Base-by-base conservation (phyloP, 1,139 yeast genomes). In the Blastobotrys serpentis region DNA sequence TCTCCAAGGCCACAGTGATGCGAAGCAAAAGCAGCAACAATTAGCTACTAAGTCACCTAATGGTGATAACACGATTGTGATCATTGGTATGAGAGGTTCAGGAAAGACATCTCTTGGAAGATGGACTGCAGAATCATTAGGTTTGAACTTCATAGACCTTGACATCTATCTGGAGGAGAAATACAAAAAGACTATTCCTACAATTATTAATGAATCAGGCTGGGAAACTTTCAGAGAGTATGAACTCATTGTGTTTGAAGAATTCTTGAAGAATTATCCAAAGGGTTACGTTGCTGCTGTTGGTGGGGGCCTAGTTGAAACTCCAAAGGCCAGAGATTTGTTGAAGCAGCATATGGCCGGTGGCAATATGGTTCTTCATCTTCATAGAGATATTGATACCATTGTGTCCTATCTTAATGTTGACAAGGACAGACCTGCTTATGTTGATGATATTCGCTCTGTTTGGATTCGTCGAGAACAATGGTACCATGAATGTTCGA, bases 21-120 rank as follows among this genome's bases (percentile, higher is more conserved):
- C 33, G 43, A 21, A 26, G 7, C 22, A 18, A 18, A 6, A 6
- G 34, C 51, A 6, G 25, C 42, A 17, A 7, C 46, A 14, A 18
- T 19, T 14, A 22, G 16, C 13, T 30, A 19, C 16, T 22, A 19
- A 18, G 25, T 16, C 41, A 23, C 56, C 64, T 8, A 75, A 76
- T 54, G 75, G 69, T 30, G 68, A 74, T 51, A 78, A 75, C 59
- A 82, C 89, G 60, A 78, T 92, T 51, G 77, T 92, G 46, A 78
- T 92, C 33, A 86, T 94, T 64, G 99, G 99, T 43, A 94, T 92
- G 99, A 80, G 98, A 66, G 99, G 97, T 26, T 95, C 97, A 26
- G 99, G 99, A 18, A 94, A 94, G 68, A 79, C 95, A 4, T 86
- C 96, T 1, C 75, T 89, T 60, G 85, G 96, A 30, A 76, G 78